Conservation (phyloP, 805 yeast genomes). For the Ogataea ramenticola region DNA sequence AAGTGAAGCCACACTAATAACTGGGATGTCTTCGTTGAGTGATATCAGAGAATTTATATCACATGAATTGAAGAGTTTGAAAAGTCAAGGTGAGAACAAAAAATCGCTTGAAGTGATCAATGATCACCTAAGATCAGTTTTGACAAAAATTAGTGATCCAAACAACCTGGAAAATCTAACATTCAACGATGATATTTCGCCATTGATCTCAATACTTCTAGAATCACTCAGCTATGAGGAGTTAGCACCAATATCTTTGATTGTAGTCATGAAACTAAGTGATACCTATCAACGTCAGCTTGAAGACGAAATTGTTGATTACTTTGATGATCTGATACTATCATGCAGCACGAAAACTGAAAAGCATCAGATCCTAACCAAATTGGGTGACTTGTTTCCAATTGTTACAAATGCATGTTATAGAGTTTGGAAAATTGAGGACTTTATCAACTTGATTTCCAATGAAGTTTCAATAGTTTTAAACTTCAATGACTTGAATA, state of each 20-base stretch:
- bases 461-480: constrained; percentile 13
- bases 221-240: not conserved
- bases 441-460: constrained; percentile 13
- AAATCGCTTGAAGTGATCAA: not conserved
- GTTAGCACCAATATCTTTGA: not conserved
- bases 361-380: constrained; percentile 7
- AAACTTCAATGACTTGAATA: constrained; percentile 2
- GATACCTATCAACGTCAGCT: not conserved
- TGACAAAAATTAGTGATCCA: not conserved
- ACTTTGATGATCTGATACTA: constrained; percentile 12
- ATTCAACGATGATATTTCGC: not conserved
- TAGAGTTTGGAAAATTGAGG: constrained; percentile 12
- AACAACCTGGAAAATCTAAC: not conserved
- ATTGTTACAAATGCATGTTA: constrained; percentile 10
- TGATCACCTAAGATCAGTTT: not conserved
- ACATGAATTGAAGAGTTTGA: not conserved
- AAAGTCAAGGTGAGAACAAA: not conserved
- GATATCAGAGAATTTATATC: not conserved
- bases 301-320: constrained; percentile 2
- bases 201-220: not conserved
- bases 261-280: not conserved
- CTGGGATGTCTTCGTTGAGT: no score
- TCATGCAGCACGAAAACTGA: constrained; percentile 7
- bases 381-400: constrained; percentile 16
- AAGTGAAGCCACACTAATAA: no score